phyloP scores from a whole-genome alignment of 1,284 basidiomycete species.

The Apiotrichum porosum region DNA sequence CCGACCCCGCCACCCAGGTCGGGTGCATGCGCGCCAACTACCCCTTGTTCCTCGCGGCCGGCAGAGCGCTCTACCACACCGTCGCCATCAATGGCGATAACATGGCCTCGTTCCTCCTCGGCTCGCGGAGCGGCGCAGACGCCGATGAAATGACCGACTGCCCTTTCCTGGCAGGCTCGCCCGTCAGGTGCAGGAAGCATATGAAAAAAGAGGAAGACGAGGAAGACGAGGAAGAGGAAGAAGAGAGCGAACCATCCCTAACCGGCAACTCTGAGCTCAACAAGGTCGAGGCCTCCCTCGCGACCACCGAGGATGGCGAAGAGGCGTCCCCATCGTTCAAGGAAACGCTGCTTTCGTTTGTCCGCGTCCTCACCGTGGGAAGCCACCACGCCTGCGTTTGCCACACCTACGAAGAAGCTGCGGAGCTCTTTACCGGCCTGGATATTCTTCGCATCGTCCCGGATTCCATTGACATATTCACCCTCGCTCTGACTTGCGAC shows the following conservation, averaged over 20 bases:
- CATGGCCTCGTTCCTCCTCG: not conserved
- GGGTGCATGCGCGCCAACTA: not conserved
- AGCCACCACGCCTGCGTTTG: not conserved
- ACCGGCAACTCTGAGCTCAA: not conserved
- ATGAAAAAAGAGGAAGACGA: not conserved
- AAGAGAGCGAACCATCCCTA: not conserved
- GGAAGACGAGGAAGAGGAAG: too few relatives aligned
- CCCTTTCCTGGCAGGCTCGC: not conserved
- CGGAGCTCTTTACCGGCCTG: too few relatives aligned
- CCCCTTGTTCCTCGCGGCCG: not conserved
- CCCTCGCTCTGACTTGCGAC: not conserved
- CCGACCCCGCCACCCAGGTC: not conserved
- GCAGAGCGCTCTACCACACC: not conserved
- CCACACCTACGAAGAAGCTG: too few relatives aligned
- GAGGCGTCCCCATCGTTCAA: too few relatives aligned
- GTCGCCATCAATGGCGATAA: not conserved
- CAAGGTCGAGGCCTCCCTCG: not conserved
- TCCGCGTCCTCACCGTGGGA: not conserved
- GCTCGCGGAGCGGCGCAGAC: not conserved
- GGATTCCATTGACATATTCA: not conserved
- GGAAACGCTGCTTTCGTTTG: not conserved
- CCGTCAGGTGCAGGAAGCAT: too few relatives aligned
- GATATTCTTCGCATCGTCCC: not conserved
- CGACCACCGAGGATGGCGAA: too few relatives aligned
- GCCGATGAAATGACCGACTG: not conserved